Percentiles rank a stretch among this genome's conserved stretches.
phyloP scores from a whole-genome alignment of 1,284 basidiomycete genomes.

The Cutaneotrichosporon sp. region DNA sequence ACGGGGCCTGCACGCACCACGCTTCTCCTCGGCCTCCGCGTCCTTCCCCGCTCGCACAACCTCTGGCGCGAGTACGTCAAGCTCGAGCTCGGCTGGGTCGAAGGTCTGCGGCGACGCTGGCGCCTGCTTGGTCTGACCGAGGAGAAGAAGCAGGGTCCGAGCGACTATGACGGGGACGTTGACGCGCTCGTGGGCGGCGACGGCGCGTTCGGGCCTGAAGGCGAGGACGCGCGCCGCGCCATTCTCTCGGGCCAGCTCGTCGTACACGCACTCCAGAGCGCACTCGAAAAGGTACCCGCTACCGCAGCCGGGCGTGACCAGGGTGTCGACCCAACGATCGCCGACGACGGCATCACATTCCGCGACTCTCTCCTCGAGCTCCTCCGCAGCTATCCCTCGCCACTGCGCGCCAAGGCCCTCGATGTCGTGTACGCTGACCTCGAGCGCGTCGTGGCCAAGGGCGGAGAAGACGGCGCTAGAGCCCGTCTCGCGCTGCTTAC shows the following conservation, averaged over 20 bases:
- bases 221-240: constrained; percentile 44
- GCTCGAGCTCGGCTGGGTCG: constrained; percentile 85
- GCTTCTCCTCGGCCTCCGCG: constrained; percentile 76
- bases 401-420: constrained; percentile 34
- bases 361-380: constrained; percentile 31
- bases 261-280: constrained; percentile 39
- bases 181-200: constrained; percentile 37
- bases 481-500: constrained; percentile 33
- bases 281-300: constrained; percentile 28
- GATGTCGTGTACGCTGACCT: constrained; percentile 38
- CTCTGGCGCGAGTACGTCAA: constrained; percentile 85
- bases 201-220: constrained; percentile 44
- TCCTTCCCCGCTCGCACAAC: constrained; percentile 63
- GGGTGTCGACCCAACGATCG: constrained; percentile 4
- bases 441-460: constrained; percentile 8
- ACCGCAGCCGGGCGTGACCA: constrained; percentile 3
- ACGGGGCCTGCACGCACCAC: constrained; percentile 66
- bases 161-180: constrained; percentile 15
- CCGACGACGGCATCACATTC: constrained; percentile 29
- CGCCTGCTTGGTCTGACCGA: constrained; percentile 52
- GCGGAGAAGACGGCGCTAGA: constrained; percentile 7
- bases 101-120: constrained; percentile 76
- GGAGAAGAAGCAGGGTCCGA: neutral
- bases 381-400: constrained; percentile 43
- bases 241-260: constrained; percentile 47